Conservation (phyloP, 345 rosid genomes). For the Eucalyptus microcorys region DNA sequence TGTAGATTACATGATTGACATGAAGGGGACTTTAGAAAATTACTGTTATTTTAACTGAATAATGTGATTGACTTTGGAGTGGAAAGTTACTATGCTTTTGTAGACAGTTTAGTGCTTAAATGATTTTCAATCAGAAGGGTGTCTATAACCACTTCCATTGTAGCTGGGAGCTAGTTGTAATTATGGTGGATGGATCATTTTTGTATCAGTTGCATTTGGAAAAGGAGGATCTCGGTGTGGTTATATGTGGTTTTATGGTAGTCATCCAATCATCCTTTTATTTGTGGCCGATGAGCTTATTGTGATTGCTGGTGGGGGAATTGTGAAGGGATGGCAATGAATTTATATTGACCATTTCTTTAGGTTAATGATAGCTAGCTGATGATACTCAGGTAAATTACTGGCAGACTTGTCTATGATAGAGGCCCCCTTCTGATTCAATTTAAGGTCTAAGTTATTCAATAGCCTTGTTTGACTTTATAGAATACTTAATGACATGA, state of each 20-base stretch:
- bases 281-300: background rate
- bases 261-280: background rate
- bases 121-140: background rate
- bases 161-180: background rate
- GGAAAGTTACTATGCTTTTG: background rate
- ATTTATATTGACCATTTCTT: background rate
- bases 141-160: background rate
- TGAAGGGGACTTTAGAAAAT: background rate
- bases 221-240: background rate
- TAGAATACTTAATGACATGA: background rate
- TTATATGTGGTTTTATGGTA: background rate
- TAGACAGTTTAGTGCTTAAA: background rate
- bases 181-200: background rate
- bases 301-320: background rate
- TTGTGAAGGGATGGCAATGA: background rate
- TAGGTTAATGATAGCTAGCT: background rate
- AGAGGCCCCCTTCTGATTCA: background rate
- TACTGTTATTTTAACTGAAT: background rate
- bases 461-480: background rate
- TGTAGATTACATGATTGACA: background rate
- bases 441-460: background rate
- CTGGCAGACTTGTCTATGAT: background rate
- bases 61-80: background rate
- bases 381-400: background rate
- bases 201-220: background rate